phyloP scores from a whole-genome alignment of 768 basidiomycete species.

The Psilocybe sp. region DNA sequence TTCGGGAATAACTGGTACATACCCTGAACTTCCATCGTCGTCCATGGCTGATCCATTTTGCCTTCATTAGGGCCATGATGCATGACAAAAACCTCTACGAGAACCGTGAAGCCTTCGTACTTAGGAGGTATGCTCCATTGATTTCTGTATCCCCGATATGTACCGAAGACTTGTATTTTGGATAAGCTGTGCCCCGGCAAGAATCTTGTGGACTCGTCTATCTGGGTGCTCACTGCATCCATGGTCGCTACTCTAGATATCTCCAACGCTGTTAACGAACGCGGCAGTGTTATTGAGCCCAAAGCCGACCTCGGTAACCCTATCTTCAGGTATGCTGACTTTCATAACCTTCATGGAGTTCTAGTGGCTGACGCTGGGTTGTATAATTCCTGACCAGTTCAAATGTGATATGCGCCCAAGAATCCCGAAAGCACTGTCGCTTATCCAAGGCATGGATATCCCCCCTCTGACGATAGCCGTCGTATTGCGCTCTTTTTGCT shows the following conservation, averaged over 20 bases:
- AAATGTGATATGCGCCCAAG: constrained; percentile 23
- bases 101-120: constrained; percentile 32
- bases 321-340: constrained; percentile 19
- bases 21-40: neutral
- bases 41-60: neutral
- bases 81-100: constrained; percentile 35
- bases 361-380: neutral
- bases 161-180: neutral
- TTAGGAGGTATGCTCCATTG: constrained; percentile 10
- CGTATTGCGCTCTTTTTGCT: neutral
- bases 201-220: constrained; percentile 20
- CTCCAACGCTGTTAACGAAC: constrained; percentile 21
- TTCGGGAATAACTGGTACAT: constrained; percentile 33
- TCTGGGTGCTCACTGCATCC: constrained; percentile 12
- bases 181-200: constrained; percentile 21
- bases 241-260: constrained; percentile 16
- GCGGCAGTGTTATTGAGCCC: constrained; percentile 22
- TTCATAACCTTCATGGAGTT: neutral
- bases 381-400: constrained; percentile 19
- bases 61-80: constrained; percentile 34
- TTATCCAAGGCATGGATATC: neutral
- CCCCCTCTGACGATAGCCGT: no score
- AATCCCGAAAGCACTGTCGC: constrained; percentile 17
- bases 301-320: constrained; percentile 21
- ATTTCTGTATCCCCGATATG: neutral